Base-by-base conservation (phyloP, 2,329 filamentous ascomycete species). In the Venturia carpophila region DNA sequence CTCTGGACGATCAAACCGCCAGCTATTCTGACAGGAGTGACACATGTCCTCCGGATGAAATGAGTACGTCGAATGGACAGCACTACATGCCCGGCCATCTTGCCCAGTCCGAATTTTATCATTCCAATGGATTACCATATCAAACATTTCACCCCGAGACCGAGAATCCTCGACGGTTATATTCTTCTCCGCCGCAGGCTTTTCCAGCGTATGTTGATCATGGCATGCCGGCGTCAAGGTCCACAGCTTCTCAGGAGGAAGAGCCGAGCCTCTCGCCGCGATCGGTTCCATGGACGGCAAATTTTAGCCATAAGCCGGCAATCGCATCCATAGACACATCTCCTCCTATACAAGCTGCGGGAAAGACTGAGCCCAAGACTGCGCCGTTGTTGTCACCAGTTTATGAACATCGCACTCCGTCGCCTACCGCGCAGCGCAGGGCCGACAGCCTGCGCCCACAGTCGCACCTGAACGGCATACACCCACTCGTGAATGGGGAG, bases 381-480 rank as follows among this genome's bases (percentile, higher is more conserved):
- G 69, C 75, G 11, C 78, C 79, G 5, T 68, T 81, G 27, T 79
- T 92, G 1, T 92, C 89, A 0, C 89, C 89, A 0, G 89, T 92
- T 0, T 88, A 88, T 64, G 89, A 92, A 75, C 83, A 84, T 6
- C 81, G 83, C n/a, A 88, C 87, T 0, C 87, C 88, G 2, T 90
- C 89, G 1, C 88, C 89, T 1, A 88, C 82, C 3, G 78, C 82
- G 15, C 77, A 78, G 65, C 80, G 87, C 64, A 85, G 81, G 60
- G 76, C 80, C 62, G 84, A 86, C 3, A 66, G 69, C 42, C 19
- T 55, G 3, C 37, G 64, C 5, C 47, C 47, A 9, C 69, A 70
- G 49, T 60, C 67, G 39, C 67, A 43, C 52, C 62, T 60, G 47
- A 68, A 58, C 70, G 70, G 67, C 67, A 68, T 65, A 68, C 71